Conservation (phyloP, 2,329 filamentous ascomycete genomes). For the Verruconis gallopava region DNA sequence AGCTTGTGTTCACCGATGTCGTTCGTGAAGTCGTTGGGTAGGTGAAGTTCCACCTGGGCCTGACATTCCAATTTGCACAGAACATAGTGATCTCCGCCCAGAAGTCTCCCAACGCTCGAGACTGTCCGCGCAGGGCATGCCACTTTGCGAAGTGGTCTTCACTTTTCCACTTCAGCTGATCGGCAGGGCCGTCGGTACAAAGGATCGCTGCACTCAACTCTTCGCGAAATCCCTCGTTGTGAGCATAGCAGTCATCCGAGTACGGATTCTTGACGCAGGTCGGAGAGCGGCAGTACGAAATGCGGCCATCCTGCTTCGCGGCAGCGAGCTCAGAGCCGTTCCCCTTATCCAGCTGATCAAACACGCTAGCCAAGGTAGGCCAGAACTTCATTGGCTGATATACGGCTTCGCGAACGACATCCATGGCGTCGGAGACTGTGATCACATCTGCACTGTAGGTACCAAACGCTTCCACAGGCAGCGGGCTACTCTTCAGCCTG, state of each 20-base stretch:
- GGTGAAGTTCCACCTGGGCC: conserved; percentile 22
- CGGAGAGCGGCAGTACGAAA: conserved; percentile 1
- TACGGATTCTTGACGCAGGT: conserved; percentile 8
- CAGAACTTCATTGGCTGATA: conserved; percentile 8
- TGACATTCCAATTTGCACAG: conserved; percentile 27
- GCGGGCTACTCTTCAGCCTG: conserved; percentile 28
- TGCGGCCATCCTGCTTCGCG: conserved; percentile 7
- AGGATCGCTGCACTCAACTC: conserved; percentile 21
- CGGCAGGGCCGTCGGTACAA: conserved; percentile 16
- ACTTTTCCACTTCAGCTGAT: conserved; percentile 12
- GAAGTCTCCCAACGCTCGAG: conserved; percentile 23
- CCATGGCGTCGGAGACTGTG: conserved; percentile 27
- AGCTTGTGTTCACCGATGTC: conserved; percentile 3
- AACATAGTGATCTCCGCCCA: conserved; percentile 26
- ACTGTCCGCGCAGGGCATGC: conserved; percentile 20
- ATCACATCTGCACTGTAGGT: conserved; percentile 24
- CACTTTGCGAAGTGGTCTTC: conserved; percentile 20
- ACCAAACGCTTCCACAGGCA: conserved; percentile 20
- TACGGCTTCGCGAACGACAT: conserved; percentile 6
- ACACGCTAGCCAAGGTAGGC: conserved; percentile 3
- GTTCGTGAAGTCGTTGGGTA: conserved; percentile 9
- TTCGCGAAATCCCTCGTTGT: not conserved
- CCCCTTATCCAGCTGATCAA: conserved; percentile 3
- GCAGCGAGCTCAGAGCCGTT: conserved; percentile 10
- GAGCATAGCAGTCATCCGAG: conserved; percentile 7